Evolutionary conservation across 371 early-diverging fungal genomes (phyloP).

Genomic region (Mortierella polycephala): DNA sequence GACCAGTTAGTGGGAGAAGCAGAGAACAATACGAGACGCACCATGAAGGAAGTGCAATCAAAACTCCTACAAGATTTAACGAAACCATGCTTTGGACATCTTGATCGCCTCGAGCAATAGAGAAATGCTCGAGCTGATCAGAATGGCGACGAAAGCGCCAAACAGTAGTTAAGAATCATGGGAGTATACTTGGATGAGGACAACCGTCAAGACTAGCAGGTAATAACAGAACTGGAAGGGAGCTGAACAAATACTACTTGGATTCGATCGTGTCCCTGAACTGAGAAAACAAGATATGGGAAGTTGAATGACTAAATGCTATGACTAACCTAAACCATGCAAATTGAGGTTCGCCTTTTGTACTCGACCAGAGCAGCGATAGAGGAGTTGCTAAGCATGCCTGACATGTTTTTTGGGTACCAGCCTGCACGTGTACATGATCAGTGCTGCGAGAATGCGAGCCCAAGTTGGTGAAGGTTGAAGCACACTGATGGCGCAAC

Average conservation of each 20-base stretch:
- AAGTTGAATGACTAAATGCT: background rate
- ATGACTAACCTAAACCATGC: background rate
- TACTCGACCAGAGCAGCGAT: constrained; percentile 24
- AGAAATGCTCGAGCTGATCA: constrained; percentile 13
- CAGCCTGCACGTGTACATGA: constrained; percentile 4
- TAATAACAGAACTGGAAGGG: constrained; percentile 20
- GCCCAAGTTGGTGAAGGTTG: constrained; percentile 1
- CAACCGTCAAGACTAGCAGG: constrained; percentile 6
- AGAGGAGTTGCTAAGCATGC: constrained; percentile 23
- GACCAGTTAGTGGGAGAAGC: background rate
- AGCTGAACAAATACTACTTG: constrained; percentile 24
- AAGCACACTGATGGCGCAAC: too few relatives aligned
- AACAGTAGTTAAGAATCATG: background rate
- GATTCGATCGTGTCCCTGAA: constrained; percentile 30
- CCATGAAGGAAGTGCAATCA: background rate
- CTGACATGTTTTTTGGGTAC: background rate
- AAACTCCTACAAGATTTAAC: constrained; percentile 15
- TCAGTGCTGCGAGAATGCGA: background rate
- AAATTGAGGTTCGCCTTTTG: constrained; percentile 13
- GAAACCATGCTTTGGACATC: background rate
- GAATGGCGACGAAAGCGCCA: constrained; percentile 5
- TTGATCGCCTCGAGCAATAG: constrained; percentile 23
- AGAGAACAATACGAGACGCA: background rate
- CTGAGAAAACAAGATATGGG: too few relatives aligned
- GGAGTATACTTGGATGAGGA: constrained; percentile 14